These are phyloP conservation scores for Candida silvatica DNA, from an alignment of 805 yeast genomes.

Conservation along the genomic window DNA sequence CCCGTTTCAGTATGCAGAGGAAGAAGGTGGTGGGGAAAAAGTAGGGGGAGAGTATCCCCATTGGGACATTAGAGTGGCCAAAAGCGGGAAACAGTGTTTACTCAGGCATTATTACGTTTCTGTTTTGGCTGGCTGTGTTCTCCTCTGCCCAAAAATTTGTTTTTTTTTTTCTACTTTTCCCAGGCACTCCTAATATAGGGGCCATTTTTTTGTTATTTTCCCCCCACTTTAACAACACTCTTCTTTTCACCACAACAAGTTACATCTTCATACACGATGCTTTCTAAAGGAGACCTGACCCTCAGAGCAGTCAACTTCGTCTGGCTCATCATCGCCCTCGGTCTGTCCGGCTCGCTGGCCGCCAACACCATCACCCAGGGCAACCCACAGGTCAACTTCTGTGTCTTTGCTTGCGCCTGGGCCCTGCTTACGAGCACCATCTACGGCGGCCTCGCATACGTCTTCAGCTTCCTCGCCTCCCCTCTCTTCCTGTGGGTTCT, in stretches of 20 bases:
- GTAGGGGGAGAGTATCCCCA: too few relatives aligned
- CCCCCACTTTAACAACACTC: background rate
- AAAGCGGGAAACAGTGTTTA: too few relatives aligned
- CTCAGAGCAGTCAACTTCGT: conserved; percentile 70
- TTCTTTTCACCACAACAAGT: background rate
- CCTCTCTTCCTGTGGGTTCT: conserved; percentile 67
- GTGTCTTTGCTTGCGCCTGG: conserved; percentile 80
- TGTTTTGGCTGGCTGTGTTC: too few relatives aligned
- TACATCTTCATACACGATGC: conserved; percentile 19
- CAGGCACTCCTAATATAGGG: too few relatives aligned
- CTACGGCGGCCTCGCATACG: conserved; percentile 72
- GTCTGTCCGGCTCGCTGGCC: conserved; percentile 83
- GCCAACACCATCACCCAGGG: conserved; percentile 44
- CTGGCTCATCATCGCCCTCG: conserved; percentile 72
- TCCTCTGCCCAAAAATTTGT: too few relatives aligned
- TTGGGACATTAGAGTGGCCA: too few relatives aligned
- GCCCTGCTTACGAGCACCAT: conserved; percentile 74
- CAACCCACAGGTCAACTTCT: conserved; percentile 82
- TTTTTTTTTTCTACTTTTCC: too few relatives aligned
- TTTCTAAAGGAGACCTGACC: conserved; percentile 66
- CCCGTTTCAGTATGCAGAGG: too few relatives aligned
- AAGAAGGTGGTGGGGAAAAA: too few relatives aligned
- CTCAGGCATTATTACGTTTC: too few relatives aligned
- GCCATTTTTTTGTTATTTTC: background rate
- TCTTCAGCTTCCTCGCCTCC: conserved; percentile 76